Evolutionary conservation across 176 grass and related monocot species (phyloP), one percentile per base, ranked within the genome.

Genomic region (Carex pumila): DNA sequence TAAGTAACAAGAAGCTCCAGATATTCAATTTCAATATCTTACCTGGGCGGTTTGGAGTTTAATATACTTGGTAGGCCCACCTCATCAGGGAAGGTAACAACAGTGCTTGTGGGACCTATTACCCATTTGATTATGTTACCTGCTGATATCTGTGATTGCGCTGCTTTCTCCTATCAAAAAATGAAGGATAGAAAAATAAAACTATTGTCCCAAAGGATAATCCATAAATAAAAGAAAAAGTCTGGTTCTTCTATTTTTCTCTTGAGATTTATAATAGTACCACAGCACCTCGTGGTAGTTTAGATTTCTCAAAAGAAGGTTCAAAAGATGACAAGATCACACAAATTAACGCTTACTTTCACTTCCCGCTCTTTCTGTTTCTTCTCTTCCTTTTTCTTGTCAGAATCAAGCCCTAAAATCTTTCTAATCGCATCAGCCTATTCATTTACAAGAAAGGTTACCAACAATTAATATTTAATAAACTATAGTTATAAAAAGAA

Each of bases 301-400:
- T 47, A 68, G 12, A 14, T 68, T 50, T 66, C 81, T 31, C 18
- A 64, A 71, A 55, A 81, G 8, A 41, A 61, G 43, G 36, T 31
- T 31, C 9, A 15, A 17, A 9, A 71, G 36, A 81, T 65, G 59
- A 39, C 55, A 60, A 69, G 61, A 90, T 63, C 25, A 87, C 43
- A 78, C 31, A 78, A 32, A 78, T 78, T 57, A 29, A 56, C 19
- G 32, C 54, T 61, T 79, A 92, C 96, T 92, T 88, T 95, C 55
- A 92, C 89, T 85, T 95, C 91, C 15, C 71, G 90, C 84, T 99
- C 93, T 79, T 94, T 99, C 65, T 94, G 93, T 79, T 95, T 99
- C 88, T 88, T 94, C 84, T 99, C 96, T 94, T 99, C 91, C 84
- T 94, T 99, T 83, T 99, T 99, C 70, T 92, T 95, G 52, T 92